Evolutionary conservation across 352 stramenopile species (phyloP), one percentile per base, ranked within the genome.

Genomic region (Pythium chondricola): DNA sequence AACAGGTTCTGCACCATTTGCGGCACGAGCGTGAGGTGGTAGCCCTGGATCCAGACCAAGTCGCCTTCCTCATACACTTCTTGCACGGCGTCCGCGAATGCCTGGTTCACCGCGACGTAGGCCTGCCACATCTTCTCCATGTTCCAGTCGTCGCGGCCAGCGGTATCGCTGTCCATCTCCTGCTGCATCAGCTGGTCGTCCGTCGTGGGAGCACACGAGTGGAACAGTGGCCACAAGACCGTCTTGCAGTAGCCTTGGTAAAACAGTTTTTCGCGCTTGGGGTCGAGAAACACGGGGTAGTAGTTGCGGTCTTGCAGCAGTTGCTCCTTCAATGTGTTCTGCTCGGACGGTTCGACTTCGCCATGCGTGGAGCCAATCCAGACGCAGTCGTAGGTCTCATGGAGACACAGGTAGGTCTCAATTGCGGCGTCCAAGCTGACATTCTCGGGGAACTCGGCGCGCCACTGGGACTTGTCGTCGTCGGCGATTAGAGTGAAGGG

Each of bases 191-290:
- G 62, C 51, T 89, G 74, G 53, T 91, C 80, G 37, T 91, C 80
- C 0, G 77, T 87, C 7, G 80, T 89, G 3, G 80, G 80, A 27
- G 80, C 77, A 45, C 68, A 84, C 36, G 80, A 96, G 63, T 96
- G 87, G 55, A 96, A 95, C 3, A 96, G 56, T 29, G 87, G 87
- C 87, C 87, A 96, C 56, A 96, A 71, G 35, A 96, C 76, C 0
- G 85, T 90, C 61, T 95, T 95, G 70, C 84, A 95, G 48, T 92
- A 96, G 14, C 85, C 87, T 31, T 95, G 67, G 65, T 96, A 96
- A 51, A 93, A 96, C 42, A 95, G 61, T 24, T 75, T 69, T 52
- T 95, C 83, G 21, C 83, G 65, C 52, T 93, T 90, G 14, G 84
- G 66, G 47, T 93, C 79, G 7, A 96, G 48, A 60, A 96, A 95